Base-by-base conservation (phyloP, 2,329 filamentous ascomycete species). In the Didymella lethalis region DNA sequence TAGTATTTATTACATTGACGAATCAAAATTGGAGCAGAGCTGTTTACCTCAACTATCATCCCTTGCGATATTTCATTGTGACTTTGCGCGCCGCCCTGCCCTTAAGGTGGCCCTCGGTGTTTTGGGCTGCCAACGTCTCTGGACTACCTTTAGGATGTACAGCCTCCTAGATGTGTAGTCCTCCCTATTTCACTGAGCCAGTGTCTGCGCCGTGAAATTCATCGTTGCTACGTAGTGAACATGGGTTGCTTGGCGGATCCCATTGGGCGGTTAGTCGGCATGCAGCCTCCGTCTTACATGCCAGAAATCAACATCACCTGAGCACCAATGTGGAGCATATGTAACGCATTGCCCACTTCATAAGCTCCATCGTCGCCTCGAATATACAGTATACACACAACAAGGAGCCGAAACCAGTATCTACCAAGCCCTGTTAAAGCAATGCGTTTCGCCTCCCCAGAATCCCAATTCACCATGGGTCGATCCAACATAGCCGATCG, bases 11-110 rank as follows among this genome's bases (percentile, higher is more conserved):
- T 53, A 54, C 43, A 38, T 31, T 59, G 55, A 64, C 50, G 62
- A 64, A 62, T 64, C 59, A 59, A 65, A 59, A 65, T 54, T 54
- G 51, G 51, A 55, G 50, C 53, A 61, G 59, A 64, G 57, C 47
- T 49, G 34, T 50, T 48, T 51, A 54, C 20, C 41, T 44, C 34
- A 47, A 47, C 29, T 25, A 29, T 34, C 28, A 16, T 47, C 23
- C 26, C 25, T 50, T 58, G 50, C 49, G 11, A 36, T 23, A 16
- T 12, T 48, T 5, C 0, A 50, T 25, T 25, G 50, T 59, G 50
- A 54, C 12, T 0, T 18, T 18, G 25, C 11, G 7, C n/a, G 32
- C 12, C n/a, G 5, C 40, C 29, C 31, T 46, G n/a, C 8, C 40
- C 14, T 53, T 31, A n/a, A 20, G 41, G n/a, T 34, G 14, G 34